Base-by-base conservation (phyloP, 352 stramenopile species). In the Phytophthora crassamura region DNA sequence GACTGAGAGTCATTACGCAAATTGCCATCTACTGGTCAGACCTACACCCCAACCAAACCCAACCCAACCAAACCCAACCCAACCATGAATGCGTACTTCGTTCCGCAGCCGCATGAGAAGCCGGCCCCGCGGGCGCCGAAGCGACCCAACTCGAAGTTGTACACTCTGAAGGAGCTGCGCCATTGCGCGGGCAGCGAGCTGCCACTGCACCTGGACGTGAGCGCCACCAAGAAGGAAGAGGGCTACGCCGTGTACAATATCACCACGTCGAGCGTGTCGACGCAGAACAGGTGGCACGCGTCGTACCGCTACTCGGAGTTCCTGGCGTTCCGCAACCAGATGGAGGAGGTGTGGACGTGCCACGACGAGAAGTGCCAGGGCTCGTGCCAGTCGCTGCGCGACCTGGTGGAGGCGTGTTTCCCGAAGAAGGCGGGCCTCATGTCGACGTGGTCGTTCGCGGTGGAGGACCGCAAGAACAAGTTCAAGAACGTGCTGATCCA, bases 291-390 rank as follows among this genome's bases (percentile, higher is more conserved):
- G 18, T 85, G 78, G 76, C 55, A 34, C 11, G 72, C 78, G 25
- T 70, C 74, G 43, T 85, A 84, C 65, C 77, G 76, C 9, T 85
- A 82, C 72, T 86, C 77, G 20, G 78, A 86, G 68, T 83, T 89
- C 40, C 50, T 68, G 33, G 67, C 63, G 2, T 85, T 89, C 59
- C 74, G 78, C 42, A 59, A 35, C 51, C 60, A 76, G 16, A 41
- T 89, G 34, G 64, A 82, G 15, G 67, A 82, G n/a, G 32, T 74
- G 30, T 73, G 68, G 64, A 89, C 78, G 14, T 89, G 80, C 35
- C 62, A 78, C 49, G 68, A 59, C 25, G 7, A 28, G 55, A 88
- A 86, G 58, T 89, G 80, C 71, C 69, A 30, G 10, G 80, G 80
- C 20, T 87, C 80, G 35, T 89, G 80, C 43, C 67, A 89, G 40